phyloP scores from a whole-genome alignment of 495 filamentous ascomycete species.

The Aspergillus coremiiformis region DNA sequence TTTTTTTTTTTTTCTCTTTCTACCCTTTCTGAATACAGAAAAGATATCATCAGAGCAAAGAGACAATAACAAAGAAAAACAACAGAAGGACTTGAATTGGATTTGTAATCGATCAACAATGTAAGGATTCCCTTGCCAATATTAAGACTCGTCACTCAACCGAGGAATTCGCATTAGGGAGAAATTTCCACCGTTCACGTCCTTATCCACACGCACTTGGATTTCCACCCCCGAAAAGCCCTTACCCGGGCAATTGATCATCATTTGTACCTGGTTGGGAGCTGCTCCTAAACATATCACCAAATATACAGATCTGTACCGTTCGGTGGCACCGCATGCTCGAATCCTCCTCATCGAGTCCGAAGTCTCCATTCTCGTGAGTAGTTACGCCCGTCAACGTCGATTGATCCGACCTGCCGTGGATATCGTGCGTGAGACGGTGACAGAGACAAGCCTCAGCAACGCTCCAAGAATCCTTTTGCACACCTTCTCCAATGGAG shows the following conservation, averaged over 20 bases:
- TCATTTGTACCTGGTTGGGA: conserved; percentile 3
- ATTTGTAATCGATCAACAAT: too few relatives aligned
- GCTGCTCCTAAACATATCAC: not conserved
- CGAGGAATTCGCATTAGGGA: not conserved
- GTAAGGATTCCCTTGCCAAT: not conserved
- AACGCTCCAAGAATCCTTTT: not conserved
- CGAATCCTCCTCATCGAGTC: conserved; percentile 1
- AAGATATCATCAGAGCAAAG: too few relatives aligned
- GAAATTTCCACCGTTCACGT: not conserved
- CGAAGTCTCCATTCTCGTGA: conserved; percentile 2
- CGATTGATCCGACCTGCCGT: not conserved
- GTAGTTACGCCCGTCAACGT: conserved; percentile 3
- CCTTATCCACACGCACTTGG: not conserved
- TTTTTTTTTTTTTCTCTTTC: too few relatives aligned
- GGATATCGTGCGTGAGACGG: not conserved
- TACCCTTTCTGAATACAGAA: too few relatives aligned
- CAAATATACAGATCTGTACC: conserved; percentile 4
- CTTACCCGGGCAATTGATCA: not conserved
- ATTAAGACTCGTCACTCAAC: not conserved
- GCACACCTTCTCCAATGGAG: conserved; percentile 4
- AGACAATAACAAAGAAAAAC: too few relatives aligned
- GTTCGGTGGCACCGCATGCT: not conserved
- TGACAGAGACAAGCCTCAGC: not conserved
- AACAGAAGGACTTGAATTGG: too few relatives aligned
- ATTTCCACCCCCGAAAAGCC: not conserved